Evolutionary conservation across 805 yeast genomes (phyloP).

Genomic region (Lipomyces japonicus): DNA sequence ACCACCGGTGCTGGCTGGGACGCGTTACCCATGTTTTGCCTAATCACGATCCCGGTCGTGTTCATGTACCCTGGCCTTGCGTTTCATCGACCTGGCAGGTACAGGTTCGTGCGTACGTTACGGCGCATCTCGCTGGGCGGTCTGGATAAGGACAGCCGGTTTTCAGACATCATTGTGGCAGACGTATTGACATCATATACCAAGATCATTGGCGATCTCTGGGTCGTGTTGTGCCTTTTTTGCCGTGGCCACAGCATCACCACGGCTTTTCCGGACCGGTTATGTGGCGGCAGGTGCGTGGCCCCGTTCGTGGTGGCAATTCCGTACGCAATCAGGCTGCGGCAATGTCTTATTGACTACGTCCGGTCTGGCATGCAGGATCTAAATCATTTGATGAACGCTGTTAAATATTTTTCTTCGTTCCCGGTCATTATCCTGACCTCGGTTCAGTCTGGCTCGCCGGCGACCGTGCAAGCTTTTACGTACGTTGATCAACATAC

Average conservation of each 20-base stretch:
- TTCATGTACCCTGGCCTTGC: slow-evolving; percentile 41
- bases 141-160: slow-evolving; percentile 54
- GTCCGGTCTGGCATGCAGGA: slow-evolving; percentile 44
- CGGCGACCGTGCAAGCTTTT: too few species aligned
- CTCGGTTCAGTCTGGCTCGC: slow-evolving; percentile 25
- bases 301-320: slow-evolving; percentile 42
- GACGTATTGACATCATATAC: slow-evolving; percentile 83
- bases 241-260: slow-evolving; percentile 38
- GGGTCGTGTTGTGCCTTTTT: slow-evolving; percentile 51
- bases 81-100: slow-evolving; percentile 40
- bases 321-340: slow-evolving; percentile 73
- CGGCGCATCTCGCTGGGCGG: slow-evolving; percentile 55
- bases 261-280: slow-evolving; percentile 35
- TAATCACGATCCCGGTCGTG: slow-evolving; percentile 38
- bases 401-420: slow-evolving; percentile 68
- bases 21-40: slow-evolving; percentile 43
- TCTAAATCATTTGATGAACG: slow-evolving; percentile 60
- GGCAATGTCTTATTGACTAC: slow-evolving; percentile 77
- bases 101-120: slow-evolving; percentile 44
- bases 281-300: slow-evolving; percentile 38
- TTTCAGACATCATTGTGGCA: slow-evolving; percentile 76
- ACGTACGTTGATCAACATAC: slow-evolving; percentile 4
- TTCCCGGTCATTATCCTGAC: slow-evolving; percentile 49
- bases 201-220: slow-evolving; percentile 68
- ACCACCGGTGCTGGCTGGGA: slow-evolving; percentile 35